Conservation (phyloP, 2,329 filamentous ascomycete genomes). For the Fusarium hainanense region DNA sequence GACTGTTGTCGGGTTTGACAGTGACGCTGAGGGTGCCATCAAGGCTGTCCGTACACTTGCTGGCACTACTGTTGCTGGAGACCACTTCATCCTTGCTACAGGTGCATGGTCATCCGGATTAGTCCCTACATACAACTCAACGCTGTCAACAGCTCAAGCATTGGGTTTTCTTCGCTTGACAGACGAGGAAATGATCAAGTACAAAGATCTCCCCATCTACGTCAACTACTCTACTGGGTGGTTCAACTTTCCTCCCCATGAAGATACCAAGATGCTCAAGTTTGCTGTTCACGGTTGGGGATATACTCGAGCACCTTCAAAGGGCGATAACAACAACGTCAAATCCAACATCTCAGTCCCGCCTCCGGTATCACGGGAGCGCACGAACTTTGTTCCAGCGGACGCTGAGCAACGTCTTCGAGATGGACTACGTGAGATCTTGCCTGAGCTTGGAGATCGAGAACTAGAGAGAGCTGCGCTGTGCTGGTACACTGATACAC, state of each 20-base stretch:
- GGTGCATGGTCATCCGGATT: constrained; percentile 27
- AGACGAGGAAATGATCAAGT: constrained; percentile 26
- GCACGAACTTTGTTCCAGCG: constrained; percentile 27
- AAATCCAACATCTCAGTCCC: constrained; percentile 17
- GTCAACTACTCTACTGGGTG: constrained; percentile 37
- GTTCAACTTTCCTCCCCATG: constrained; percentile 41
- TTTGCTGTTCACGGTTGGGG: constrained; percentile 38
- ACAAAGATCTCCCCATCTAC: constrained; percentile 33
- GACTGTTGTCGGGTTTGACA: constrained; percentile 21
- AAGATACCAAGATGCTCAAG: constrained; percentile 33
- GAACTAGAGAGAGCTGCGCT: constrained; percentile 16
- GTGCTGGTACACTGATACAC: constrained; percentile 40
- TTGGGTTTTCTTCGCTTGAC: constrained; percentile 31
- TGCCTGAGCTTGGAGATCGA: constrained; percentile 34
- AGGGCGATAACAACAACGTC: neutral
- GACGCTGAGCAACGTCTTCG: constrained; percentile 30
- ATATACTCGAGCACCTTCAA: constrained; percentile 19
- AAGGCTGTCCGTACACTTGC: neutral
- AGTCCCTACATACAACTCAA: constrained; percentile 25
- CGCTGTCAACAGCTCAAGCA: constrained; percentile 28
- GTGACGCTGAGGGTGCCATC: neutral
- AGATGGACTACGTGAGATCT: constrained; percentile 24
- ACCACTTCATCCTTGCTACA: constrained; percentile 31
- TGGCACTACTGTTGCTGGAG: constrained; percentile 1
- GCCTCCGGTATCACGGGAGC: constrained; percentile 4